Evolutionary conservation across 1,284 basidiomycete species (phyloP).

Genomic region (Cryptococcus deneoformans): DNA sequence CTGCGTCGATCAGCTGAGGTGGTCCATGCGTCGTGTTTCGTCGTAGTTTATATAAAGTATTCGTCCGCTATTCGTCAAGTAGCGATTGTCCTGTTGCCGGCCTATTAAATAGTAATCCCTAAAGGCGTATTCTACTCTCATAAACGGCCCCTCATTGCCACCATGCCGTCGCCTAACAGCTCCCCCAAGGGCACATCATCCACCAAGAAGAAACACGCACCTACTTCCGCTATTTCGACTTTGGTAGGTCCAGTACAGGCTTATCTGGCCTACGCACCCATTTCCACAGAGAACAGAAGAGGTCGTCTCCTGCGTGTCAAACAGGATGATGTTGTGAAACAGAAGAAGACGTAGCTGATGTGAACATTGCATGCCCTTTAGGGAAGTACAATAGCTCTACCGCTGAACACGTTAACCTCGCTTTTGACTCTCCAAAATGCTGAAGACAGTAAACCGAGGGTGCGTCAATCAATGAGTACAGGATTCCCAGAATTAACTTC

Average conservation of each 20-base stretch:
- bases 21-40: no score
- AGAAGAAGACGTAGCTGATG: neutral
- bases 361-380: neutral
- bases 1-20: no score
- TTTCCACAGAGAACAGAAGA: neutral
- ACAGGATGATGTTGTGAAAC: neutral
- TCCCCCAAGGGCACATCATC: no score
- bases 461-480: constrained; percentile 13
- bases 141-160: no score
- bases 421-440: constrained; percentile 39
- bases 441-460: constrained; percentile 43
- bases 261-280: neutral
- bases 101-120: no score
- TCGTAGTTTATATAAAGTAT: no score
- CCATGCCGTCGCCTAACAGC: no score
- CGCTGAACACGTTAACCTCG: constrained; percentile 28
- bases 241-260: neutral
- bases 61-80: no score
- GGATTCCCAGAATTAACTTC: neutral
- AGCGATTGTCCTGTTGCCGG: no score
- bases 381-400: constrained; percentile 14
- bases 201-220: neutral
- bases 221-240: neutral
- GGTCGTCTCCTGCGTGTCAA: neutral
- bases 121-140: no score